Percentiles rank a stretch among this genome's conserved stretches.
phyloP scores from a whole-genome alignment of 179 eudicot species.

The Pouteria campechiana region DNA sequence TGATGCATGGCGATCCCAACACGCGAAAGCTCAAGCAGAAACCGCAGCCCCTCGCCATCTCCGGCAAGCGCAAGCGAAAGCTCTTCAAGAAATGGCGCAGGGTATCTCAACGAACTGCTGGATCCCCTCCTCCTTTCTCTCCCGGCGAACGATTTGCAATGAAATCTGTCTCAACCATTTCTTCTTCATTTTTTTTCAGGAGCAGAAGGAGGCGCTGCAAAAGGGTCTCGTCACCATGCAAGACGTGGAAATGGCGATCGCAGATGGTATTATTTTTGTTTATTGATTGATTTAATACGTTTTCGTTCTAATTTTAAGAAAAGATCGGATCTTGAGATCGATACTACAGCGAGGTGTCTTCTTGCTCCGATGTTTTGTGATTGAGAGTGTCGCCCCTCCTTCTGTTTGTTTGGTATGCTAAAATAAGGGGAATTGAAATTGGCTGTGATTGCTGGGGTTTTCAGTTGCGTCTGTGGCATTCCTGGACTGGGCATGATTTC shows the following conservation, averaged over 20 bases:
- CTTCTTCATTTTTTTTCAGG: constrained; percentile 24
- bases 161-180: neutral
- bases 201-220: constrained; percentile 66
- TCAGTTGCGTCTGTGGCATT: too few species aligned
- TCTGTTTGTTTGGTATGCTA: neutral
- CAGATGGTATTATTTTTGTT: constrained; percentile 27
- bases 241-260: constrained; percentile 79
- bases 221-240: constrained; percentile 68
- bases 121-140: neutral
- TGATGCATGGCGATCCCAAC: constrained; percentile 51
- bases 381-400: neutral
- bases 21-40: constrained; percentile 51
- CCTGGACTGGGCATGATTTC: too few species aligned
- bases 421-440: neutral
- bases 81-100: constrained; percentile 87
- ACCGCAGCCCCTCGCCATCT: constrained; percentile 40
- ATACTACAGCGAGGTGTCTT: neutral
- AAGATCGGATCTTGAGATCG: neutral
- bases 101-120: too few species aligned
- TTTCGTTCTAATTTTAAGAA: neutral
- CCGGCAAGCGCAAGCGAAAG: constrained; percentile 95
- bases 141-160: too few species aligned
- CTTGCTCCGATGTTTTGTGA: neutral
- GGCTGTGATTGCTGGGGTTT: neutral
- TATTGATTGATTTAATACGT: neutral